Base-by-base conservation (phyloP, 2,329 filamentous ascomycete genomes). In the Pochonia chlamydosporia region DNA sequence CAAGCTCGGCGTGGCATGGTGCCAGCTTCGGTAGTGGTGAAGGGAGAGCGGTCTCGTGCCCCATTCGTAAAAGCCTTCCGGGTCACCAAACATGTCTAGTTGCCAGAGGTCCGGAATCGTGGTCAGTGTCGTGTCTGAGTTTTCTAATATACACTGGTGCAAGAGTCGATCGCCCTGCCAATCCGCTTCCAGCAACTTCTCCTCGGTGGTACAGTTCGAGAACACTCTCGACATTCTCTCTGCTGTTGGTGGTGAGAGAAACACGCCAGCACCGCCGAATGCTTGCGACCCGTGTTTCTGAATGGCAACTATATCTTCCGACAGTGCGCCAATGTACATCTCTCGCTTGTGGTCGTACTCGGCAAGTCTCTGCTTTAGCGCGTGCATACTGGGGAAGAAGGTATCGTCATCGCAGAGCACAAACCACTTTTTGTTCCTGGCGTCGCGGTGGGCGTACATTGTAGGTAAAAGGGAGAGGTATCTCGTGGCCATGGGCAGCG, bases 321-420 rank as follows among this genome's bases (percentile, higher is more conserved):
- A 82, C 14, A 84, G 60, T 5, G 77, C 78, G 31, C 80, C 80
- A 40, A 83, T 70, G 58, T 84, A 84, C 54, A 79, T 71, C 50
- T 73, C 69, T 43, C 70, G 63, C 2, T 62, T 66, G 48, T 74
- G 63, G 54, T 83, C 75, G 56, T 75, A 79, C 4, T 68, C 61
- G n/a, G 64, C 64, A 24, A 83, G 67, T 41, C 69, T 72, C 42
- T 75, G 65, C 2, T 74, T 67, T 10, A 84, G 63, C 10, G 65
- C 70, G 47, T 79, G 66, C 59, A 82, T 78, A 48, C 74, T 79
- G 6, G 75, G 72, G 65, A 83, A 84, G 58, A 81, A 83, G 3
- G 80, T 84, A 52, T 84, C 80, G 52, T 84, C 80, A 52, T 84
- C 80, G 56, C 80, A 82, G 16, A 78, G 71, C 18, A 79, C 78